Conservation (phyloP, 2,329 filamentous ascomycete genomes). For the Colletotrichum echinochloae region DNA sequence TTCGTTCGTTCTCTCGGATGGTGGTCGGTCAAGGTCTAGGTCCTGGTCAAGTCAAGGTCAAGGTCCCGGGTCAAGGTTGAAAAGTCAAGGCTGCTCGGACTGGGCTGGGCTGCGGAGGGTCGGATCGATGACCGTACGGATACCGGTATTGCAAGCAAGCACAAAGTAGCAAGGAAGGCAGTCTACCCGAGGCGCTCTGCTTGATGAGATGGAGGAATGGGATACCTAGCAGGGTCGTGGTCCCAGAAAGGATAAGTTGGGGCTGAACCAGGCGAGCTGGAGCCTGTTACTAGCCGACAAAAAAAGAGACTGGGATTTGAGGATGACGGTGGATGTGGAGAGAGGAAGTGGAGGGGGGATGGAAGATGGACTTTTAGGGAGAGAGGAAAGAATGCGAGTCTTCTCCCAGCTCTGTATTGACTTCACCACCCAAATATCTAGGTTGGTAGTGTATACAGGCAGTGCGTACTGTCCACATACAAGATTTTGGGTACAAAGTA, state of each 20-base stretch:
- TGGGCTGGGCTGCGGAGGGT: conserved; percentile 3
- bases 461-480: not conserved
- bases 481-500: not conserved
- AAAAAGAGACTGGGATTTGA: not conserved
- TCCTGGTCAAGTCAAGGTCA: conserved; percentile 15
- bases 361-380: not conserved
- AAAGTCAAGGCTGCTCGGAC: conserved; percentile 10
- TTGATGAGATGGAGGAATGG: not conserved
- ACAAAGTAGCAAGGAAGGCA: conserved; percentile 3
- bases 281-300: not conserved
- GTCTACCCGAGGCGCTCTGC: not conserved
- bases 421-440: not conserved
- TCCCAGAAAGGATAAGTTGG: conserved; percentile 18
- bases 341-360: not conserved
- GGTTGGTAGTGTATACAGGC: too few relatives aligned
- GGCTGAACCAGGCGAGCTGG: conserved; percentile 11
- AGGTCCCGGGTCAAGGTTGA: conserved; percentile 16
- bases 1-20: conserved; percentile 20
- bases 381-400: not conserved
- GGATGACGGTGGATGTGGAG: conserved; percentile 5
- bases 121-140: not conserved
- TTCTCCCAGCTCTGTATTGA: not conserved
- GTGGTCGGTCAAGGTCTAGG: conserved; percentile 16
- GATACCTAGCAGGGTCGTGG: conserved; percentile 6
- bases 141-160: conserved; percentile 3